These are phyloP conservation scores for Linum trigynum DNA, from an alignment of 345 rosid species.

Conservation along the genomic window DNA sequence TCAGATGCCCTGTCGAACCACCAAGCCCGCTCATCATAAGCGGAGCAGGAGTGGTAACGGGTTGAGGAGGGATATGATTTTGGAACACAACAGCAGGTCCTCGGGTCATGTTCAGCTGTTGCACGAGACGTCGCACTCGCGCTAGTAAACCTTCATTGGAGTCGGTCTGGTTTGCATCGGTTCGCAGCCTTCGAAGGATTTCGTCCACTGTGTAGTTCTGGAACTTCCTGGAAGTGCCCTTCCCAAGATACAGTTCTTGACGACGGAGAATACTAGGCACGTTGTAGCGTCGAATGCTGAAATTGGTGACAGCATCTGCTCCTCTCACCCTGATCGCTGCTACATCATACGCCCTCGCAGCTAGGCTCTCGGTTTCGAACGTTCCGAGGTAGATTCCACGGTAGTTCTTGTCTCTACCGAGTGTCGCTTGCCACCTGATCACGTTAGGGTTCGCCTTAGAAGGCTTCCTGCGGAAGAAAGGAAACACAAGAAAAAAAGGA, in stretches of 20 bases:
- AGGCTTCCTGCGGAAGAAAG: neutral
- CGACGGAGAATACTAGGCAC: conserved; percentile 7
- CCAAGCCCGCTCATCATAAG: too few relatives aligned
- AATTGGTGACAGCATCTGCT: conserved; percentile 20
- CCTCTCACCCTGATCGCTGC: conserved; percentile 25
- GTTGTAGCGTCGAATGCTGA: conserved; percentile 14
- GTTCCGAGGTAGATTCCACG: conserved; percentile 21
- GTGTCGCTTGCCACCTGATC: conserved; percentile 27
- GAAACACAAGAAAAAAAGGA: neutral
- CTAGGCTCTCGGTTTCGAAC: conserved; percentile 22
- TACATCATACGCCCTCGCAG: conserved; percentile 29
- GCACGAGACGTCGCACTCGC: too few relatives aligned
- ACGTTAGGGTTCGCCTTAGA: conserved; percentile 7
- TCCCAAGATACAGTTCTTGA: conserved; percentile 15
- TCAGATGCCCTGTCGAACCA: too few relatives aligned
- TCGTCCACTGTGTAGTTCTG: conserved; percentile 3
- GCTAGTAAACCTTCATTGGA: neutral
- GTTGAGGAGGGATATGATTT: too few relatives aligned
- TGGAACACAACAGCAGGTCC: too few relatives aligned
- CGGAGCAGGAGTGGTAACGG: too few relatives aligned
- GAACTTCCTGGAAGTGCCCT: conserved; percentile 21
- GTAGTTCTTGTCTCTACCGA: conserved; percentile 7
- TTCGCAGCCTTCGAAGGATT: neutral
- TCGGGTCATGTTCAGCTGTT: too few relatives aligned
- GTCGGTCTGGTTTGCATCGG: neutral